phyloP scores from a whole-genome alignment of 208 protist genomes.

The Herpetomonas samuelpessoai region DNA sequence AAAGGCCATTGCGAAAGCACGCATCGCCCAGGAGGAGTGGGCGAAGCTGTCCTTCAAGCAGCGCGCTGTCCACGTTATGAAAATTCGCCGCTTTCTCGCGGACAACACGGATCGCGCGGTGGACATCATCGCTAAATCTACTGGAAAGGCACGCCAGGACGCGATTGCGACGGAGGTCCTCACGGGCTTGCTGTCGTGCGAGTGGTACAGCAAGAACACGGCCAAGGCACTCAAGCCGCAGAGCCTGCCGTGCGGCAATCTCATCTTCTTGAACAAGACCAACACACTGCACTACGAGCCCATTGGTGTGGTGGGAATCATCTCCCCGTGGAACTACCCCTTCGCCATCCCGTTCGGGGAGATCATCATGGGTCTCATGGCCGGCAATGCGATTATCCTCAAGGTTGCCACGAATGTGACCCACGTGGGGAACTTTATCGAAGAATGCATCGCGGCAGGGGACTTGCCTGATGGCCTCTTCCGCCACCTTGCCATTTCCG shows the following conservation, averaged over 20 bases:
- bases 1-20: slow-evolving; percentile 29
- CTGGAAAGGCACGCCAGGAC: slow-evolving; percentile 70
- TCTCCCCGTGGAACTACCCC: slow-evolving; percentile 90
- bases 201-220: slow-evolving; percentile 80
- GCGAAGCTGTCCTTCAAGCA: slow-evolving; percentile 43
- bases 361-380: slow-evolving; percentile 80
- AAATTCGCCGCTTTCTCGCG: slow-evolving; percentile 59
- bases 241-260: slow-evolving; percentile 40
- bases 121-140: slow-evolving; percentile 51
- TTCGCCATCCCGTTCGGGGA: slow-evolving; percentile 85
- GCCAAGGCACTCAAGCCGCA: slow-evolving; percentile 37
- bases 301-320: slow-evolving; percentile 80
- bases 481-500: slow-evolving; percentile 43
- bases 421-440: slow-evolving; percentile 63
- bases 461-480: slow-evolving; percentile 66
- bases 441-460: slow-evolving; percentile 47
- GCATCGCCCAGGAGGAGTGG: slow-evolving; percentile 63
- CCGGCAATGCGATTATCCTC: slow-evolving; percentile 74
- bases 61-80: slow-evolving; percentile 43
- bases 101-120: slow-evolving; percentile 49
- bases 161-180: slow-evolving; percentile 74
- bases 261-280: slow-evolving; percentile 75
- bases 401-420: slow-evolving; percentile 68
- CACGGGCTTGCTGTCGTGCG: slow-evolving; percentile 49
- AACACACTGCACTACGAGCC: slow-evolving; percentile 78